Conservation (phyloP, 225 moss, liverwort and hornwort genomes). For the Bryoerythrophyllum caledonicum region DNA sequence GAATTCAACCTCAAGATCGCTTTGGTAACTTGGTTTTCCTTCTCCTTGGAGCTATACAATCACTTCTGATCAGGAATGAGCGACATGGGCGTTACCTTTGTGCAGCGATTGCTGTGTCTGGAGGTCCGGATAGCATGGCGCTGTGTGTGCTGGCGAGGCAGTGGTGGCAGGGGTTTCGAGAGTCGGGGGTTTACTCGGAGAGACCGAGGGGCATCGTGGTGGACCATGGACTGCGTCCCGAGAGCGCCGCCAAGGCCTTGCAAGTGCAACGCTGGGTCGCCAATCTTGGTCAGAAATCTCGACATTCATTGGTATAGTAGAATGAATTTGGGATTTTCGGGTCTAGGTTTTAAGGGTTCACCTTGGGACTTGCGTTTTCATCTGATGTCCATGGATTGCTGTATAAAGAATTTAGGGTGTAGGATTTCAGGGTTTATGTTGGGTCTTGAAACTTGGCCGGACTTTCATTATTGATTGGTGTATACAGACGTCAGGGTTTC, state of each 20-base stretch:
- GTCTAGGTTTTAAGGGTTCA: not conserved
- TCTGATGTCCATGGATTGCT: too few species aligned
- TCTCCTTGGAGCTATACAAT: not conserved
- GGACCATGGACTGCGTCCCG: slow-evolving; percentile 83
- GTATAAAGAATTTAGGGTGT: too few species aligned
- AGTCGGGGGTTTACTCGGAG: slow-evolving; percentile 36
- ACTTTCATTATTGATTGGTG: too few species aligned
- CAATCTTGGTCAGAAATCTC: slow-evolving; percentile 56
- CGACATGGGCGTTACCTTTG: not conserved
- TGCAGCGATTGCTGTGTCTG: slow-evolving; percentile 95
- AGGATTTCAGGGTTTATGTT: too few species aligned
- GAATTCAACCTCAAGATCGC: slow-evolving; percentile 62
- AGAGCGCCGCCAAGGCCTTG: slow-evolving; percentile 71
- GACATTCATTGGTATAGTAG: not conserved
- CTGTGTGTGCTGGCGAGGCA: slow-evolving; percentile 70
- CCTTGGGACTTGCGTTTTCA: too few species aligned
- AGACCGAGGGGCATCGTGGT: slow-evolving; percentile 63
- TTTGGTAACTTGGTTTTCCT: slow-evolving; percentile 41
- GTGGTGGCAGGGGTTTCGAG: slow-evolving; percentile 57
- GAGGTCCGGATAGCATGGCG: slow-evolving; percentile 97
- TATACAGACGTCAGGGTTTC: too few species aligned
- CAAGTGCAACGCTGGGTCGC: slow-evolving; percentile 72
- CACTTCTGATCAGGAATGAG: not conserved
- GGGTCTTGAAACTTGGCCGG: too few species aligned
- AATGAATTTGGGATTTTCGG: not conserved